Evolutionary conservation across 2,329 filamentous ascomycete genomes (phyloP).

Genomic region (Daldinia sp.): DNA sequence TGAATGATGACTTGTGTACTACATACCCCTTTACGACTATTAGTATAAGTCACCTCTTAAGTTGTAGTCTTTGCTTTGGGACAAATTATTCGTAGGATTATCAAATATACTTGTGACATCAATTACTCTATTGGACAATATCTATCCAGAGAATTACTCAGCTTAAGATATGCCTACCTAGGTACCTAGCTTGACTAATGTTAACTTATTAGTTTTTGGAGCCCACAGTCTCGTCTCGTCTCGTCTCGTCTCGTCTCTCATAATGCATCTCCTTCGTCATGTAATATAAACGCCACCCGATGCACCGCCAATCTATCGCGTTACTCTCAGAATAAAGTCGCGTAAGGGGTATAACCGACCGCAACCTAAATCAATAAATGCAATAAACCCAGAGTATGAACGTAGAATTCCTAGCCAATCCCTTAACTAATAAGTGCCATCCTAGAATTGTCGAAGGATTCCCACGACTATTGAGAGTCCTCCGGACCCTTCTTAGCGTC

Average conservation of each 20-base stretch:
- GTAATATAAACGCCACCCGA: neutral
- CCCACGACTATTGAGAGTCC: slow-evolving; percentile 36
- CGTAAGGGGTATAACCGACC: slow-evolving; percentile 27
- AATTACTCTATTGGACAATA: neutral
- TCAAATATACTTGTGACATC: neutral
- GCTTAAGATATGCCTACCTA: neutral
- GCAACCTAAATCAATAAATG: slow-evolving; percentile 8
- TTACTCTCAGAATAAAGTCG: slow-evolving; percentile 1
- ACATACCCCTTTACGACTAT: too few relatives aligned
- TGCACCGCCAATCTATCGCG: neutral
- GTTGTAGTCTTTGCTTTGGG: too few relatives aligned
- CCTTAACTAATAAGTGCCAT: slow-evolving; percentile 26
- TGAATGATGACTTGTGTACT: too few relatives aligned
- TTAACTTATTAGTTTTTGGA: neutral
- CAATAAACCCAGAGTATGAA: neutral
- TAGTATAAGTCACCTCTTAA: too few relatives aligned
- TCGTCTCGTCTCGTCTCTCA: neutral
- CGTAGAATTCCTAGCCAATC: neutral
- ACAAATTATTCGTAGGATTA: too few relatives aligned
- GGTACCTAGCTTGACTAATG: neutral
- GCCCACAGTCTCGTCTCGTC: neutral
- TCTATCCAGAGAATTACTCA: neutral
- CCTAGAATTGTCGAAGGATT: slow-evolving; percentile 29
- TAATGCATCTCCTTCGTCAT: neutral
- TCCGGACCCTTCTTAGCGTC: slow-evolving; percentile 19